Evolutionary conservation across 192 early-diverging fungal species (phyloP), one percentile per base, ranked within the genome.

Genomic region (Cetraspora pellucida): DNA sequence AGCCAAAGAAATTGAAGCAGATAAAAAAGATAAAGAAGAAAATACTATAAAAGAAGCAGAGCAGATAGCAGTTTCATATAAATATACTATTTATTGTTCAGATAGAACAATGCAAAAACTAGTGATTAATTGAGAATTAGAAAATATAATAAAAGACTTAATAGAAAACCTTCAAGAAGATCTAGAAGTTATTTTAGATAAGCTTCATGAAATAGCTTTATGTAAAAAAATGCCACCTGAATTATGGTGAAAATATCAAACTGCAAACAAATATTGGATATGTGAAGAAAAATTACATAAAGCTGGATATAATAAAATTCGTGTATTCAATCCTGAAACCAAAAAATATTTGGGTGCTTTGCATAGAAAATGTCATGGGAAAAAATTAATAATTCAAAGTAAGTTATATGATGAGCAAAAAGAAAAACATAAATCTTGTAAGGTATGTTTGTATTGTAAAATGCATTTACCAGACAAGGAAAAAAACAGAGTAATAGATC

Each of bases 131-230:
- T 37, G 44, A 45, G 44, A 68, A 68, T 68, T 37, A 10, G 4
- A 68, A 68, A 68, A 68, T 68, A 46, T 68, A 68, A 68, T 68
- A 68, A 68, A 68, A 68, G 66, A 68, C 45, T 68, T 68, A 68
- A 3, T 68, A 47, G 44, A 68, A 45, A 46, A 68, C 66, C 66
- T 68, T 68, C 66, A 68, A 68, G 44, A 68, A 68, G 44, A 68
- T 68, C 23, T 68, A 23, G 66, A 68, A 2, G 44, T 68, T 68
- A 68, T 68, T 68, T n/a, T 68, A 68, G 66, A 68, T 68, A 68
- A 68, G 66, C 44, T 68, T 47, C 3, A 37, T 68, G 45, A 46
- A 2, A 0, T 31, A 68, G 7, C 4, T 68, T 16, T 37, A 68
- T 68, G 66, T 47, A 16, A 68, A 68, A 68, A 68, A 68, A 68